Percentiles rank a stretch among this genome's conserved stretches.
Conservation (phyloP, 23 red algal species). For the Gracilaria domingensis region DNA sequence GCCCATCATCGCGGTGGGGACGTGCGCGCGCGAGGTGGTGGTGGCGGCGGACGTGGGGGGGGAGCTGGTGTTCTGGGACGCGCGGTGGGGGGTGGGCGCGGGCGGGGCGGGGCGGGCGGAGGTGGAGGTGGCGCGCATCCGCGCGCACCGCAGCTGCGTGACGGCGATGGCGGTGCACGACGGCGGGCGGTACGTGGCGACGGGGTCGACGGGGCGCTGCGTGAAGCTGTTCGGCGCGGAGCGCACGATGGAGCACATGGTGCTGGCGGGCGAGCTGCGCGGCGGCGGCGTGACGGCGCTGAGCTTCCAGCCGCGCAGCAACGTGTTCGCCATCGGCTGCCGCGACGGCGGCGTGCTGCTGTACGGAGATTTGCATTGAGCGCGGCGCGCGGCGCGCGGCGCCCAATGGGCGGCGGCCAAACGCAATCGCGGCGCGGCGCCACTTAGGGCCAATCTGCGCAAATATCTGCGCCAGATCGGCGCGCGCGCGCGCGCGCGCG, state of each 20-base stretch:
- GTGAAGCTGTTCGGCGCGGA: conserved; percentile 81
- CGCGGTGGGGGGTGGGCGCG: neutral
- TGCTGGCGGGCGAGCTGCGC: too few relatives aligned
- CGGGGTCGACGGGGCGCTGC: conserved; percentile 59
- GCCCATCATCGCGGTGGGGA: conserved; percentile 50
- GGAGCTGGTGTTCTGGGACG: conserved; percentile 53
- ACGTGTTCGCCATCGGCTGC: conserved; percentile 75
- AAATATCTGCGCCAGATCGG: too few relatives aligned
- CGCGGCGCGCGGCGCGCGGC: neutral
- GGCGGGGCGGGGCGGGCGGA: conserved; percentile 27
- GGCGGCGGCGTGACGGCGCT: conserved; percentile 59
- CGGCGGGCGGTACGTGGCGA: conserved; percentile 48
- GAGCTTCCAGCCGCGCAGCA: conserved; percentile 49
- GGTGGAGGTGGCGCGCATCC: conserved; percentile 27
- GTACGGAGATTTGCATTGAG: too few relatives aligned
- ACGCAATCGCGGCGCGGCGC: conserved; percentile 1
- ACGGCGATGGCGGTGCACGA: conserved; percentile 70
- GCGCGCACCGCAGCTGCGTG: conserved; percentile 63
- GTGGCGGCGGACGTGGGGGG: conserved; percentile 50
- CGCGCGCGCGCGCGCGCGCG: too few relatives aligned
- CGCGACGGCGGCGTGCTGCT: conserved; percentile 37
- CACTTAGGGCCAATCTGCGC: neutral
- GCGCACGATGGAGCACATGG: conserved; percentile 66
- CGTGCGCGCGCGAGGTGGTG: conserved; percentile 20
- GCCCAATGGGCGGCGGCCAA: neutral